Base-by-base conservation (phyloP, 2,329 filamentous ascomycete genomes). In the Colletotrichum godetiae region DNA sequence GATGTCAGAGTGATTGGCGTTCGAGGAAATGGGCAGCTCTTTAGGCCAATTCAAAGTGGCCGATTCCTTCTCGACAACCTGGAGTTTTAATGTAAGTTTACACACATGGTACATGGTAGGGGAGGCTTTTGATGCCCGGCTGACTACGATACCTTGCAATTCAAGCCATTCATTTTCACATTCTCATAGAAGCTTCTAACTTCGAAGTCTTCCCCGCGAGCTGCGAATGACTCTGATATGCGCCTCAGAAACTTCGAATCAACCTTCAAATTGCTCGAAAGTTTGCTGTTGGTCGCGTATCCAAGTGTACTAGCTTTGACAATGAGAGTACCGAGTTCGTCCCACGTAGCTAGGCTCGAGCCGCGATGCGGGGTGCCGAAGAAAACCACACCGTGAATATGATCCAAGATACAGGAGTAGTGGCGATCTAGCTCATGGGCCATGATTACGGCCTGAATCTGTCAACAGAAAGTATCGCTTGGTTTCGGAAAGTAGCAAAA, bases 161-260 rank as follows among this genome's bases (percentile, higher is more conserved):
- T 53, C 1, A 53, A 0, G 0, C 49, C 49, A 8, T n/a, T n/a
- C 49, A 53, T 53, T 0, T 8, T n/a, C 10, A 0, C 0, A 13
- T 0, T 53, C 49, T 53, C 49, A 13, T 53, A 53, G 22, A 53
- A 53, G 49, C 49, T 53, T 53, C 49, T n/a, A 13, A 53, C 22
- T n/a, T 24, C n/a, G 0, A 53, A 53, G 0, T 53, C 4, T 1
- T 24, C 49, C 22, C 49, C 49, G 1, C 49, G 49, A 0, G 19
- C 8, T 53, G 49, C 22, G 49, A 53, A 53, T 0, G 49, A 53
- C 11, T 53, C 49, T 0, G 49, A 5, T n/a, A 24, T 10, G 0
- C 22, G 0, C 0, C 0, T 53, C 0, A 53, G n/a, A 5, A 53
- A 22, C 12, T 12, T 24, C 4, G 49, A n/a, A 24, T 53, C 22